Evolutionary conservation across 768 basidiomycete species (phyloP).

Genomic region (Flagelloscypha sp.): DNA sequence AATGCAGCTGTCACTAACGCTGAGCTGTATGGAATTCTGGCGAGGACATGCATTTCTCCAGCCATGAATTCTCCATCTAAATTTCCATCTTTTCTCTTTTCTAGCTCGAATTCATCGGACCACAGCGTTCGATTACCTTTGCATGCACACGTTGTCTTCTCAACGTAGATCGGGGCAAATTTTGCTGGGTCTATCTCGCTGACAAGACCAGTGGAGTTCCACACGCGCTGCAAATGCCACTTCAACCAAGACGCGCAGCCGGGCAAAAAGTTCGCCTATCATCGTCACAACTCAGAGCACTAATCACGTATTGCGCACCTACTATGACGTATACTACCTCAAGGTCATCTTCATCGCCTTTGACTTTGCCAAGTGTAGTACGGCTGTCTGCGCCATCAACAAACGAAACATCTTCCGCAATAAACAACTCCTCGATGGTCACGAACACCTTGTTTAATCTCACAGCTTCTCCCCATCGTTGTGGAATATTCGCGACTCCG

Average conservation of each 20-base stretch:
- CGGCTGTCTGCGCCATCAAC: conserved; percentile 42
- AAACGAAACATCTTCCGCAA: conserved; percentile 24
- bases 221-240: conserved; percentile 29
- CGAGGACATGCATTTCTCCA: too few species aligned
- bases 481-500: conserved; percentile 31
- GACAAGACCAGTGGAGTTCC: conserved; percentile 52
- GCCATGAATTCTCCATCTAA: too few species aligned
- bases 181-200: too few species aligned
- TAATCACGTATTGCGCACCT: conserved; percentile 35
- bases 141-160: too few species aligned
- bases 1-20: too few species aligned
- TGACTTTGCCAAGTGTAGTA: conserved; percentile 26
- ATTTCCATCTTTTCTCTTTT: too few species aligned
- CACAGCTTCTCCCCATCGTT: conserved; percentile 35
- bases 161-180: too few species aligned
- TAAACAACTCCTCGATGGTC: conserved; percentile 18
- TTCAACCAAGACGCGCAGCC: conserved; percentile 32
- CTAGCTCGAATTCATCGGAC: too few species aligned
- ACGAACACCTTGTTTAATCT: conserved; percentile 2
- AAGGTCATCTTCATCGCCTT: conserved; percentile 39
- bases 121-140: too few species aligned
- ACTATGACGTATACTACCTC: conserved; percentile 39
- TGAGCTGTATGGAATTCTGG: too few species aligned
- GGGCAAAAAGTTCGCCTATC: conserved; percentile 35
- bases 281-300: conserved; percentile 20